phyloP scores from a whole-genome alignment of 495 filamentous ascomycete species.

The Cryomyces minteri region DNA sequence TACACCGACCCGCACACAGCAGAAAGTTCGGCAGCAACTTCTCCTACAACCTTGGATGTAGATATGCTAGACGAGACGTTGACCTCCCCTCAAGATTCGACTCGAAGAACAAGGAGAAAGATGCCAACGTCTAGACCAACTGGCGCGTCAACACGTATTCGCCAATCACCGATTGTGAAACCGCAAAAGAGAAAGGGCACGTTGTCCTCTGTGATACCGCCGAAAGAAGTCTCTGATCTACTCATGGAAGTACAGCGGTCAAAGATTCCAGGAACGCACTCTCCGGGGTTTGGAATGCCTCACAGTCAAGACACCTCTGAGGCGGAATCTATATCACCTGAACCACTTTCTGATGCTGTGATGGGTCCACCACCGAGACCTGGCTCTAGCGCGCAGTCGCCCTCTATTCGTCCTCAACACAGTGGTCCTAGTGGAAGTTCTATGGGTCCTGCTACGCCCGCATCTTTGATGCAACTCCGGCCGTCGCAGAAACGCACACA shows the following conservation, averaged over 20 bases:
- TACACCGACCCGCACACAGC: slow-evolving; percentile 7
- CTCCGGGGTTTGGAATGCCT: slow-evolving; percentile 6
- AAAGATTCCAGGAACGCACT: slow-evolving; percentile 5
- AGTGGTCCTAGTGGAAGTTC: too few species aligned
- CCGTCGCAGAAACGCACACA: background rate
- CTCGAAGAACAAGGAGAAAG: slow-evolving; percentile 11
- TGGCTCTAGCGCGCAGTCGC: slow-evolving; percentile 30
- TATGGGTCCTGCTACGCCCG: slow-evolving; percentile 15
- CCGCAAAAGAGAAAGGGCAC: slow-evolving; percentile 43
- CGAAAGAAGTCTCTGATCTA: slow-evolving; percentile 15
- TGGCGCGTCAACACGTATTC: slow-evolving; percentile 3
- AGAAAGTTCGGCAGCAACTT: slow-evolving; percentile 15
- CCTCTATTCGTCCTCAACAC: slow-evolving; percentile 3
- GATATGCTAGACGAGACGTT: slow-evolving; percentile 13
- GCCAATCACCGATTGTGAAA: slow-evolving; percentile 75
- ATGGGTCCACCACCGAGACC: slow-evolving; percentile 53
- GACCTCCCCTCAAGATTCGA: slow-evolving; percentile 6
- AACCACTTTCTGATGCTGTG: slow-evolving; percentile 45
- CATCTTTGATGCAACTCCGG: slow-evolving; percentile 16
- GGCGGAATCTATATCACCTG: slow-evolving; percentile 52
- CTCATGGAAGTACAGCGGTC: slow-evolving; percentile 15
- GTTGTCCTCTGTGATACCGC: slow-evolving; percentile 13
- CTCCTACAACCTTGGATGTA: slow-evolving; percentile 15
- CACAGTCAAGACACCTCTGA: slow-evolving; percentile 39
- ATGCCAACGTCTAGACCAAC: slow-evolving; percentile 17